Conservation (phyloP, 495 filamentous ascomycete genomes). For the Geoglossum glabrum region DNA sequence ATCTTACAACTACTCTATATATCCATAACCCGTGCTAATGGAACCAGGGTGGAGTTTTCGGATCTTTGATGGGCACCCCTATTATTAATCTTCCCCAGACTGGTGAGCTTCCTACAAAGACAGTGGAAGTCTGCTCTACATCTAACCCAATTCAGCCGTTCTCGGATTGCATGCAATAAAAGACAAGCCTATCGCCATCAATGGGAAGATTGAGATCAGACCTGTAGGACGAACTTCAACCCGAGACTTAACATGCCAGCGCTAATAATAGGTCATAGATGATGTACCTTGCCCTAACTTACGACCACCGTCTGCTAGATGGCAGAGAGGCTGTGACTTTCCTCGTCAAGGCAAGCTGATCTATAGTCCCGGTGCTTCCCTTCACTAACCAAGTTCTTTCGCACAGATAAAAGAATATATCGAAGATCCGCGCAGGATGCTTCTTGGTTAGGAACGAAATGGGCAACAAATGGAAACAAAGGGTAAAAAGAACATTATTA, state of each 20-base stretch:
- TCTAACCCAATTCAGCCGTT: conserved; percentile 33
- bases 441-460: conserved; percentile 34
- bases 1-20: conserved; percentile 7
- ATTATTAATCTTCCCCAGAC: conserved; percentile 97
- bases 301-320: conserved; percentile 89
- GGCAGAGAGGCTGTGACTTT: conserved; percentile 94
- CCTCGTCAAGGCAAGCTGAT: conserved; percentile 53
- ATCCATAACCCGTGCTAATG: not conserved
- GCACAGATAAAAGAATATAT: conserved; percentile 81
- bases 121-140: not conserved
- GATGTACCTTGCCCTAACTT: conserved; percentile 97
- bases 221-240: conserved; percentile 32
- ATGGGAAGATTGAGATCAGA: conserved; percentile 82
- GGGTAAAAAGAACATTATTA: too few relatives aligned
- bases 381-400: not conserved
- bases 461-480: too few relatives aligned
- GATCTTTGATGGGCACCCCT: conserved; percentile 88
- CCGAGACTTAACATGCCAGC: not conserved
- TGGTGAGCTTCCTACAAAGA: conserved; percentile 18
- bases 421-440: conserved; percentile 87
- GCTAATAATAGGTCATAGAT: conserved; percentile 30
- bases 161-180: conserved; percentile 97
- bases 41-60: conserved; percentile 44
- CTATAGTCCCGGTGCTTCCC: not conserved
- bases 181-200: conserved; percentile 72